phyloP scores from a whole-genome alignment of 164 flowering plant genomes.

The Pachysandra terminalis region DNA sequence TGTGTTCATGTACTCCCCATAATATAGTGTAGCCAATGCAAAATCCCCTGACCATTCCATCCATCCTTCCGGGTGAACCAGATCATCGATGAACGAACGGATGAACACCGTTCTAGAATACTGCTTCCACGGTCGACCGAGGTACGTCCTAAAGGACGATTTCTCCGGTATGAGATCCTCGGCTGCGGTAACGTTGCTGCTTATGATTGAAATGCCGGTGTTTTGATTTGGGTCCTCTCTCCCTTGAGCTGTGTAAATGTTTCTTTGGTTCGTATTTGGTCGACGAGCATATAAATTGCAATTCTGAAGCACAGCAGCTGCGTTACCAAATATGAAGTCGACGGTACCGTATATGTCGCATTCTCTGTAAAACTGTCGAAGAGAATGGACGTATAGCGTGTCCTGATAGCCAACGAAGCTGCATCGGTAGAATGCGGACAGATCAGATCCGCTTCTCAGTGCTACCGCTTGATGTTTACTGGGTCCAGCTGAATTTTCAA shows the following conservation, averaged over 20 bases:
- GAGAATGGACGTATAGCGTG: no score
- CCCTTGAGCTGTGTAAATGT: neutral
- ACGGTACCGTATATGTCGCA: no score
- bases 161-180: neutral
- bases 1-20: no score
- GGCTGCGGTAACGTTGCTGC: neutral
- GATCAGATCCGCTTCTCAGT: neutral
- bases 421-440: neutral
- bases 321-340: neutral
- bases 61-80: neutral
- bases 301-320: neutral
- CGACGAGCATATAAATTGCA: neutral
- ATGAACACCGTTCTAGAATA: neutral
- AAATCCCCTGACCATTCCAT: neutral
- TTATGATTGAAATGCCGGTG: neutral
- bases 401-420: no score
- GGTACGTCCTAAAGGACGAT: neutral
- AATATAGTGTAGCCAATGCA: neutral
- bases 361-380: no score
- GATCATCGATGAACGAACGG: neutral
- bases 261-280: neutral
- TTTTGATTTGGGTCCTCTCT: neutral
- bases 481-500: no score
- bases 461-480: neutral
- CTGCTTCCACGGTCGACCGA: neutral